Evolutionary conservation across 192 early-diverging fungal genomes (phyloP).

Genomic region (Spinellus fusiger): DNA sequence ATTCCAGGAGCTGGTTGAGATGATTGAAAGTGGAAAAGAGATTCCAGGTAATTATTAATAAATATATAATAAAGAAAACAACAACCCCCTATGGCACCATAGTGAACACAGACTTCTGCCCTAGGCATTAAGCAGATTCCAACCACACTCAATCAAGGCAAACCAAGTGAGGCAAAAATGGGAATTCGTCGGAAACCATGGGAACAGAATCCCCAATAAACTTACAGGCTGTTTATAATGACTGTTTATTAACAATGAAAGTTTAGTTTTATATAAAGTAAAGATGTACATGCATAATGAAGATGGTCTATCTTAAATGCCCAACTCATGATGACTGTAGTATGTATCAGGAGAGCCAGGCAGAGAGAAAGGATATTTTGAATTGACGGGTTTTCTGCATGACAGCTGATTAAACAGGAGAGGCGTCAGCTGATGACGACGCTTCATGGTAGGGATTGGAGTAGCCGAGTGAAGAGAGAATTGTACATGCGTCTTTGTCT

Average conservation of each 20-base stretch:
- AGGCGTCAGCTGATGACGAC: background rate
- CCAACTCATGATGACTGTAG: constrained; percentile 2
- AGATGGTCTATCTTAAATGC: constrained; percentile 8
- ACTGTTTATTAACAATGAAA: background rate
- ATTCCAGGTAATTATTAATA: constrained; percentile 32
- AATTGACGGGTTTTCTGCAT: constrained; percentile 5
- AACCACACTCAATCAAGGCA: constrained; percentile 31
- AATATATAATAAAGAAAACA: background rate
- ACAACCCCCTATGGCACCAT: background rate
- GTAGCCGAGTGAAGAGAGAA: background rate
- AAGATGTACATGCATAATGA: background rate
- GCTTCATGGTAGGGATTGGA: background rate
- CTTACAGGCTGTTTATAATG: background rate
- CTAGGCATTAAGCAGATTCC: constrained; percentile 35
- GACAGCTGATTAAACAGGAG: constrained; percentile 9
- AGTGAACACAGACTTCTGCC: too few species aligned
- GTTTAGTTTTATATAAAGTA: background rate
- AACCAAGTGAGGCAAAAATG: constrained; percentile 26
- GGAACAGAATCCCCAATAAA: constrained; percentile 16
- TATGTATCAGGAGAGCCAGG: constrained; percentile 7
- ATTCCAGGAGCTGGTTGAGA: constrained; percentile 37
- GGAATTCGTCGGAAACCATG: constrained; percentile 31
- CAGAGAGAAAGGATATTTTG: constrained; percentile 9
- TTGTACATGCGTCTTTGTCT: background rate
- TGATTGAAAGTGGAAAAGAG: constrained; percentile 33